Conservation (phyloP, 2,329 filamentous ascomycete species). For the Colletotrichum gigasporum region DNA sequence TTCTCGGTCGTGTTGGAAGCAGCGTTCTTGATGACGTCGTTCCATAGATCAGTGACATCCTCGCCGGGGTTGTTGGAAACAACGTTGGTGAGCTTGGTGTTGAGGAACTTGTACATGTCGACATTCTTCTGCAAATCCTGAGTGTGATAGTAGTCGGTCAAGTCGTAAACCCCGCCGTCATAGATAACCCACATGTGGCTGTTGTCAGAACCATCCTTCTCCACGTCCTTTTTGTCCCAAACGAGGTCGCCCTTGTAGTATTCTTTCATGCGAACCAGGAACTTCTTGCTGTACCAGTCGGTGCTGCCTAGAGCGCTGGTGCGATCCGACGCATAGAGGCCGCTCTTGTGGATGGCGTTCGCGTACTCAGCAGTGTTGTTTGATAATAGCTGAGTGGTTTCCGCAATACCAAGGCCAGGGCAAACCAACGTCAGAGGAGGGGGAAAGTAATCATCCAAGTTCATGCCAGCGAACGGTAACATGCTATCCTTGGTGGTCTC, state of each 20-base stretch:
- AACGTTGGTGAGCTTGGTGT: constrained; percentile 71
- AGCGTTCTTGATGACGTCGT: constrained; percentile 58
- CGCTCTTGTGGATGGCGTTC: constrained; percentile 75
- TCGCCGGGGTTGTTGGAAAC: constrained; percentile 80
- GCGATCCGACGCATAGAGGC: constrained; percentile 64
- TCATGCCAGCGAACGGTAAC: constrained; percentile 79
- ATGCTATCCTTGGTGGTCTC: constrained; percentile 72
- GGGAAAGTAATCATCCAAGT: constrained; percentile 87
- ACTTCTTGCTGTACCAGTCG: constrained; percentile 81
- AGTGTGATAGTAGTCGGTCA: constrained; percentile 92
- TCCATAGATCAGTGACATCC: constrained; percentile 77
- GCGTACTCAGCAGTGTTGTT: constrained; percentile 71
- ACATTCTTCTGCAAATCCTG: constrained; percentile 65
- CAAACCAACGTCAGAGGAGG: constrained; percentile 81
- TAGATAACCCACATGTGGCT: constrained; percentile 84
- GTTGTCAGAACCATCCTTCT: constrained; percentile 71
- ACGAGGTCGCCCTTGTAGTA: constrained; percentile 92
- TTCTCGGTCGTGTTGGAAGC: constrained; percentile 61
- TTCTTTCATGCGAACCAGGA: constrained; percentile 82
- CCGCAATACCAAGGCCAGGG: constrained; percentile 72
- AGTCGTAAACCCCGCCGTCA: constrained; percentile 80
- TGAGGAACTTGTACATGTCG: constrained; percentile 75
- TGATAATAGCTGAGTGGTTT: constrained; percentile 63
- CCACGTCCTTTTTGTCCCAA: constrained; percentile 67
- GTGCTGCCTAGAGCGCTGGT: constrained; percentile 67